A percentile compares a stretch with the other conserved stretches of the same genome.
These are phyloP conservation scores for Alloteropsis angusta DNA, from an alignment of 202 grass and related monocot species.

Conservation along the genomic window DNA sequence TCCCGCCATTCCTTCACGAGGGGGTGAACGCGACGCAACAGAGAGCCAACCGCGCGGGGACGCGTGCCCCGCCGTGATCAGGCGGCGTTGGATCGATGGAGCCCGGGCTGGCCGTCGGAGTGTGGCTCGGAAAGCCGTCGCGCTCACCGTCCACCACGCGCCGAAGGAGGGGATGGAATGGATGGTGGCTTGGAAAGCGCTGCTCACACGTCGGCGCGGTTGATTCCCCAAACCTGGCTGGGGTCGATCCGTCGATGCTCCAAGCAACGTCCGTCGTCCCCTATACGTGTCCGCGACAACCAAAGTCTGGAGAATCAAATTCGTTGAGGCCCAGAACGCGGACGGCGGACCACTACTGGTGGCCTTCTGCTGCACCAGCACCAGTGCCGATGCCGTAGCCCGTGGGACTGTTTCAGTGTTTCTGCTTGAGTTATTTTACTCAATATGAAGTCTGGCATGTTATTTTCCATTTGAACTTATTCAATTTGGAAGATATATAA, in stretches of 20 bases:
- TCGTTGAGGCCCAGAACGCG: no score
- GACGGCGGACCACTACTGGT: no score
- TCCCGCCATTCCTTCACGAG: conserved; percentile 27
- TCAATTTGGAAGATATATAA: background rate
- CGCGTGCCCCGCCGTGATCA: conserved; percentile 33
- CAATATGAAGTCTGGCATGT: background rate
- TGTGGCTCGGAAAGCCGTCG: conserved; percentile 6
- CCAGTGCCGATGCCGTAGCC: no score
- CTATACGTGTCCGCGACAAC: background rate
- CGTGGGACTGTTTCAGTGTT: background rate
- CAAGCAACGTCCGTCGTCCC: background rate
- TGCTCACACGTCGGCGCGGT: background rate
- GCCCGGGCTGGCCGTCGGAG: background rate
- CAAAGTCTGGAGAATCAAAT: background rate
- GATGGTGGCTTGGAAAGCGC: conserved; percentile 35
- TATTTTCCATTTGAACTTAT: background rate
- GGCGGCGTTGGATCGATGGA: conserved; percentile 1
- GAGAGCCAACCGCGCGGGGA: conserved; percentile 10
- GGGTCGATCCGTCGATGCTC: background rate
- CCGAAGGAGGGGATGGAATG: background rate
- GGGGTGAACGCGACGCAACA: conserved; percentile 4
- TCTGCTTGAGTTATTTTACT: background rate
- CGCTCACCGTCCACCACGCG: background rate
- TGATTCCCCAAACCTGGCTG: background rate
- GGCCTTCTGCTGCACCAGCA: background rate